These are phyloP conservation scores for Cyclotella cryptica DNA, from an alignment of 108 stramenopile genomes.

Conservation along the genomic window DNA sequence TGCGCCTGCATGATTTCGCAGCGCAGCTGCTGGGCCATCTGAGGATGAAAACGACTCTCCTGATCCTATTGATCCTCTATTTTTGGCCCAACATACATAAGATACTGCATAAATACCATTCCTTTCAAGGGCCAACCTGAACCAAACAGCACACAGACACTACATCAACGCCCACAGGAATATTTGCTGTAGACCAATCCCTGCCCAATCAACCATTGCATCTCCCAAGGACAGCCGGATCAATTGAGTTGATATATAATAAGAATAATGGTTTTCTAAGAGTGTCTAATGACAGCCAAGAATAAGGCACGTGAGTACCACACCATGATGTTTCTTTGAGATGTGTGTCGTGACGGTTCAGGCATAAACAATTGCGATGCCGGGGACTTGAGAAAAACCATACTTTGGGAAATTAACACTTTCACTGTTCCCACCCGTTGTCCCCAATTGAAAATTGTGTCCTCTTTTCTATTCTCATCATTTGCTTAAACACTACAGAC, in stretches of 20 bases:
- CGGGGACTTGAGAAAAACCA: neutral
- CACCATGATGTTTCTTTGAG: neutral
- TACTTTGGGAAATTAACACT: too few species aligned
- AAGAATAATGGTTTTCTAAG: conserved; percentile 80
- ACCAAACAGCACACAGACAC: too few species aligned
- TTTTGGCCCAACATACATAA: too few species aligned
- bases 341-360: neutral
- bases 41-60: too few species aligned
- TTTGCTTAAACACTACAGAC: conserved; percentile 34
- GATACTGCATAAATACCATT: too few species aligned
- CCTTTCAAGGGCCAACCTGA: too few species aligned
- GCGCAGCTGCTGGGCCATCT: too few species aligned
- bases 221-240: neutral
- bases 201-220: too few species aligned
- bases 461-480: neutral
- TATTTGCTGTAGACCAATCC: too few species aligned
- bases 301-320: conserved; percentile 78
- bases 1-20: too few species aligned
- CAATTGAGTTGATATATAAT: neutral
- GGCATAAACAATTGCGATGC: neutral
- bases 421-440: neutral
- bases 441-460: neutral
- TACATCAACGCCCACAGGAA: too few species aligned
- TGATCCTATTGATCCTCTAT: too few species aligned
- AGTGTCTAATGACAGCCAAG: conserved; percentile 80